Evolutionary conservation across 176 grass and related monocot species (phyloP).

Genomic region (Typha latifolia): DNA sequence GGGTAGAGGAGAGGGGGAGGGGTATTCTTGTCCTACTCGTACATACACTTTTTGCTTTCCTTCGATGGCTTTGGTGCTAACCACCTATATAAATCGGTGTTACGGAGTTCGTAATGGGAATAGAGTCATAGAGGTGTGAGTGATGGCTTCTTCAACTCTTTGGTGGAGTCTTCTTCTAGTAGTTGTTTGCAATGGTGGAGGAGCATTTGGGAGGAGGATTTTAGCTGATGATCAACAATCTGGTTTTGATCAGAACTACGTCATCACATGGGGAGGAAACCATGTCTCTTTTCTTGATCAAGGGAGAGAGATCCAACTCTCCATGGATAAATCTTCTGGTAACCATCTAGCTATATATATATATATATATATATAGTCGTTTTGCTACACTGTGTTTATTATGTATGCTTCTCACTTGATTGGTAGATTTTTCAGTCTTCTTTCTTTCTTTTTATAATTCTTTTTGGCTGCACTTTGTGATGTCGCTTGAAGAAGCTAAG

Average conservation of each 20-base stretch:
- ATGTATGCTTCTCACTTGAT: no score
- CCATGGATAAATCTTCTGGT: constrained; percentile 63
- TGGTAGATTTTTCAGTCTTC: neutral
- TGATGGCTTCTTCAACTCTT: neutral
- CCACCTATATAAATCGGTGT: no score
- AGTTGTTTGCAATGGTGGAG: constrained; percentile 2
- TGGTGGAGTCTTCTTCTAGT: constrained; percentile 11
- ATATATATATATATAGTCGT: neutral
- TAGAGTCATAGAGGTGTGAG: no score
- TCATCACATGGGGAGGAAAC: constrained; percentile 27
- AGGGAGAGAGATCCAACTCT: constrained; percentile 36
- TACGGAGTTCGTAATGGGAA: no score
- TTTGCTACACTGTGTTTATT: no score
- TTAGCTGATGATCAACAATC: neutral
- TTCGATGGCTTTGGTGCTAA: neutral
- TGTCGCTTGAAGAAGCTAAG: no score
- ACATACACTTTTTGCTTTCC: neutral
- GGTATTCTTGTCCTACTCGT: neutral
- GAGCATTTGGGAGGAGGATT: neutral
- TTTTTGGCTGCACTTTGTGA: neutral
- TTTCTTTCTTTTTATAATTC: neutral
- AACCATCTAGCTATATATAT: neutral
- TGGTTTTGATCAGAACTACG: constrained; percentile 53
- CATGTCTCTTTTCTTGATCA: constrained; percentile 25
- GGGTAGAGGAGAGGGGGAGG: neutral